Base-by-base conservation (phyloP, 805 yeast genomes). In the Suhomyces pyralidae region DNA sequence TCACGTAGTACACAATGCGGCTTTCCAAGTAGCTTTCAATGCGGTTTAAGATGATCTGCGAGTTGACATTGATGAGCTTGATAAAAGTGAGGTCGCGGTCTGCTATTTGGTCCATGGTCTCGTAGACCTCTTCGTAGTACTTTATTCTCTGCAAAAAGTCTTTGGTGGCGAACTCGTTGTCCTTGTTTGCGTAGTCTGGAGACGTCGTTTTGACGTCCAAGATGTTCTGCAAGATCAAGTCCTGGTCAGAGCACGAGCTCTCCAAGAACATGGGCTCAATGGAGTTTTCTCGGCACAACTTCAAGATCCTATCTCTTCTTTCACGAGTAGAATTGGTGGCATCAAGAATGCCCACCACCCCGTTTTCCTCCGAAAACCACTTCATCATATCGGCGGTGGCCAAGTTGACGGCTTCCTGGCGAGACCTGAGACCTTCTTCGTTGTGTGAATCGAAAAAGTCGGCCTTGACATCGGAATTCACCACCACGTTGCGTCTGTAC, bases 181-280 rank as follows among this genome's bases (percentile, higher is more conserved):
- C 88, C 55, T 77, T 74, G 45, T 84, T 82, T 5, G 69, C 68
- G 66, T 90, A 90, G 67, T 91, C 97, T 0, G 97, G 96, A 5
- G 92, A 84, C 1, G 92, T 83, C 0, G 92, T 84, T 66, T 90
- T 89, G 51, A 92, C 96, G 69, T 93, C 97, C 59, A 84, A 67
- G 44, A 93, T 85, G 66, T 92, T 93, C 60, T 86, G 86, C 70
- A 80, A 76, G 36, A 94, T 84, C 54, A 91, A 78, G 26, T 85
- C 86, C 57, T 86, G 79, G 69, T 91, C 94, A 64, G 90, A 86
- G 68, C 97, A 92, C 81, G 85, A 88, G 64, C 96, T 87, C 66
- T 94, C 99, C 55, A 94, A 81, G 66, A 93, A 94, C 78, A 94
- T 83, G 1, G 98, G 96, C 67, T 90, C 93, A 53, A 94, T 85